Evolutionary conservation across 352 stramenopile species (phyloP), one percentile per base, ranked within the genome.

Genomic region (Phytophthora aleatoria): DNA sequence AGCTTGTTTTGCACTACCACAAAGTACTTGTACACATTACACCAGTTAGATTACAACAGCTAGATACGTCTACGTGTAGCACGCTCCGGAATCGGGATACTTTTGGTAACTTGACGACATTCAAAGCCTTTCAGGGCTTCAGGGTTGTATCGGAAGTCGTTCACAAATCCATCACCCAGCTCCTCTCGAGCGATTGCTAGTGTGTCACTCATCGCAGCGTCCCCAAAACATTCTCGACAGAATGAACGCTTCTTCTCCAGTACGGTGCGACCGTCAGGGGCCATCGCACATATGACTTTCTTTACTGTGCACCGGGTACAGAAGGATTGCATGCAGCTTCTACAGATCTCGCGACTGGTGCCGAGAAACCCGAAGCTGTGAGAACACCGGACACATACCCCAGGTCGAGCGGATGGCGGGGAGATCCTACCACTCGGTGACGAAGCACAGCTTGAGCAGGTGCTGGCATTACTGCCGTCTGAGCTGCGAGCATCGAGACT

Each of bases 231-330:
- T n/a, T 36, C 36, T 10, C 8, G 47, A 43, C 68, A 76, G 33
- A 76, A 69, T 11, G 31, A 15, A 13, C 44, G 50, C 49, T 73
- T 72, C 50, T 73, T 72, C 43, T 76, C 53, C 2, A 70, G 33
- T 24, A 76, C 55, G 15, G 53, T 65, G 42, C 58, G 63, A 10
- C 51, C 47, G 31, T 76, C 58, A 3, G 54, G 49, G 10, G 68
- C 57, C 27, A 67, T 51, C 20, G 54, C 30, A 26, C 56, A 69
- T 6, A 74, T 41, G 5, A 69, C 1, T 38, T 74, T 70, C 50
- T 74, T 73, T 6, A 58, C 35, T 3, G 4, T 55, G 41, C 69
- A 77, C 16, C 58, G 55, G 1, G 64, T 52, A 28, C 69, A 77
- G n/a, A 77, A 49, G 4, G n/a, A 33, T 0, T 58, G 59, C 12